Conservation (phyloP, 2,329 filamentous ascomycete genomes). For the Pseudodiploospora longispora region DNA sequence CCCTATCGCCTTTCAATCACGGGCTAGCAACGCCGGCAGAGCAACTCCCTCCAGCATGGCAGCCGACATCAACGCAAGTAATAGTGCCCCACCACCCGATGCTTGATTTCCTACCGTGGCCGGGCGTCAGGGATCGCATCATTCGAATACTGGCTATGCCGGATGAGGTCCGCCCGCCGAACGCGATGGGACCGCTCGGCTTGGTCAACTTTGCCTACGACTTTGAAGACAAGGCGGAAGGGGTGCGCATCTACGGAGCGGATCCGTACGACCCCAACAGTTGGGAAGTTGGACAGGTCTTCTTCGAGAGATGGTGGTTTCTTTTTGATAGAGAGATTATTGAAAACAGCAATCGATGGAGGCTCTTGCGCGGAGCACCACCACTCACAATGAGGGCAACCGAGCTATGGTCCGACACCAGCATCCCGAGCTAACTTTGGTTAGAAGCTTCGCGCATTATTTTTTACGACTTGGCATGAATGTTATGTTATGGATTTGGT, state of each 20-base stretch:
- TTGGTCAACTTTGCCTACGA: constrained; percentile 48
- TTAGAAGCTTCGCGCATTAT: too few species aligned
- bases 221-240: constrained; percentile 46
- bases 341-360: constrained; percentile 44
- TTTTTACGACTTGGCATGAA: too few species aligned
- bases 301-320: constrained; percentile 55
- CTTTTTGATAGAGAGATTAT: constrained; percentile 46
- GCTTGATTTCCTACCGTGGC: constrained; percentile 52
- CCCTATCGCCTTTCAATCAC: constrained; percentile 38
- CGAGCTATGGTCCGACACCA: not conserved
- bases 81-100: constrained; percentile 47
- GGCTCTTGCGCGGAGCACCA: constrained; percentile 37
- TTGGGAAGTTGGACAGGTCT: constrained; percentile 52
- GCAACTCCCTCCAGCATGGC: constrained; percentile 38
- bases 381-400: constrained; percentile 13
- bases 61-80: constrained; percentile 41
- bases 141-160: constrained; percentile 45
- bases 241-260: constrained; percentile 39
- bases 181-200: constrained; percentile 37
- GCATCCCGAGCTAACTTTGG: too few species aligned
- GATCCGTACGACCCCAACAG: constrained; percentile 39
- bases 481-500: too few species aligned
- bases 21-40: constrained; percentile 21
- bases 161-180: constrained; percentile 36
- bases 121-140: constrained; percentile 41